Conservation (phyloP, 495 filamentous ascomycete species). For the Penicillium parvum region DNA sequence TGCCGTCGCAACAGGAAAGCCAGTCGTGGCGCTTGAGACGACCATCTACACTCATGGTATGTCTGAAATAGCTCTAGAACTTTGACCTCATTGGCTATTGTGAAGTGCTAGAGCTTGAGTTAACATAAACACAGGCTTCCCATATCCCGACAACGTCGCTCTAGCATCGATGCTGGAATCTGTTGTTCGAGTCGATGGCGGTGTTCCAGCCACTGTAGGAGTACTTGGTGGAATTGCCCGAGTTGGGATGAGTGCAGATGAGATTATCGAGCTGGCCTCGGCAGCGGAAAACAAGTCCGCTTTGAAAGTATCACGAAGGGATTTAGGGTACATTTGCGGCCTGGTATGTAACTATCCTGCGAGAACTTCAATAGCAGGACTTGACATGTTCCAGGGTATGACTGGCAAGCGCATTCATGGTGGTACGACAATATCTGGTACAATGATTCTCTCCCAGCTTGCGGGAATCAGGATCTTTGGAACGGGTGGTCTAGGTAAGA, state of each 20-base stretch:
- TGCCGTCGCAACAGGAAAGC: slow-evolving; percentile 65
- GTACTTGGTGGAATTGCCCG: slow-evolving; percentile 75
- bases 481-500: slow-evolving; percentile 58
- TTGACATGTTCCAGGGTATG: slow-evolving; percentile 46
- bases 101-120: not conserved
- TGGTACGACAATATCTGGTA: slow-evolving; percentile 89
- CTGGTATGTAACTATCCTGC: slow-evolving; percentile 50
- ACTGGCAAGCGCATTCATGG: slow-evolving; percentile 67
- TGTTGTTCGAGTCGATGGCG: slow-evolving; percentile 73
- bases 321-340: slow-evolving; percentile 76
- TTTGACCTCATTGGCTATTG: not conserved
- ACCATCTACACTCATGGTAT: slow-evolving; percentile 82
- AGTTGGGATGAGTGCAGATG: slow-evolving; percentile 66
- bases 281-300: slow-evolving; percentile 58
- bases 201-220: slow-evolving; percentile 88
- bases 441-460: slow-evolving; percentile 81
- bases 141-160: slow-evolving; percentile 73
- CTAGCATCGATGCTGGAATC: slow-evolving; percentile 69
- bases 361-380: not conserved
- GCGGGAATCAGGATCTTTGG: slow-evolving; percentile 93
- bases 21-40: slow-evolving; percentile 87
- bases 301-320: slow-evolving; percentile 80
- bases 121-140: slow-evolving; percentile 54
- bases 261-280: slow-evolving; percentile 65
- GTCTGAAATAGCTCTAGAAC: not conserved